Conservation (phyloP, 371 early-diverging fungal species). For the Dentiscutata heterogama region DNA sequence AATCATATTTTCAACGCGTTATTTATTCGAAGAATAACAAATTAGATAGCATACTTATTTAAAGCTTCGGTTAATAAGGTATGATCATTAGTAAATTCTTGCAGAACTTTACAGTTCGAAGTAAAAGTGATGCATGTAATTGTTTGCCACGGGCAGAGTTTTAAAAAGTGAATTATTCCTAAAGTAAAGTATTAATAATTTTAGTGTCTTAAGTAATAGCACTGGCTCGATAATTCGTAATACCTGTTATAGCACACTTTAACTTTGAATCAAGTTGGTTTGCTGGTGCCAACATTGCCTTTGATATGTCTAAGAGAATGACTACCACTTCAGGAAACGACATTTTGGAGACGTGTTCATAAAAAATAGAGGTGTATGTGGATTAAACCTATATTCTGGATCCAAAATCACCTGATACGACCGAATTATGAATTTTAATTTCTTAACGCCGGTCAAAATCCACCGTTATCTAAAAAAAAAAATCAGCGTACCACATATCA, state of each 20-base stretch:
- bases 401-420: too few species aligned
- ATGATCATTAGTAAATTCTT: background rate
- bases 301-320: conserved; percentile 20
- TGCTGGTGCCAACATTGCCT: conserved; percentile 7
- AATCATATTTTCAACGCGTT: too few species aligned
- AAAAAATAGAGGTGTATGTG: too few species aligned
- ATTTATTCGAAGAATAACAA: too few species aligned
- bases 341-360: background rate
- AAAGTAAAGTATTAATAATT: background rate
- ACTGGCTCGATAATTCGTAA: background rate
- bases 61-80: too few species aligned
- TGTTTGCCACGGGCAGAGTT: conserved; percentile 1
- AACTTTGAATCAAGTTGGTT: conserved; percentile 24
- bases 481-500: too few species aligned
- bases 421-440: too few species aligned
- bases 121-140: background rate
- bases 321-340: background rate
- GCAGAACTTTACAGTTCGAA: background rate
- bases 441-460: too few species aligned
- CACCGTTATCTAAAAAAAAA: too few species aligned
- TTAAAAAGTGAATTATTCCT: background rate
- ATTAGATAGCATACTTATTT: too few species aligned
- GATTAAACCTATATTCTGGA: too few species aligned
- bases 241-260: conserved; percentile 5
- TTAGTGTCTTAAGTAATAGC: background rate